Evolutionary conservation across 768 basidiomycete species (phyloP), one percentile per base, ranked within the genome.

Genomic region (Trametes elegans): DNA sequence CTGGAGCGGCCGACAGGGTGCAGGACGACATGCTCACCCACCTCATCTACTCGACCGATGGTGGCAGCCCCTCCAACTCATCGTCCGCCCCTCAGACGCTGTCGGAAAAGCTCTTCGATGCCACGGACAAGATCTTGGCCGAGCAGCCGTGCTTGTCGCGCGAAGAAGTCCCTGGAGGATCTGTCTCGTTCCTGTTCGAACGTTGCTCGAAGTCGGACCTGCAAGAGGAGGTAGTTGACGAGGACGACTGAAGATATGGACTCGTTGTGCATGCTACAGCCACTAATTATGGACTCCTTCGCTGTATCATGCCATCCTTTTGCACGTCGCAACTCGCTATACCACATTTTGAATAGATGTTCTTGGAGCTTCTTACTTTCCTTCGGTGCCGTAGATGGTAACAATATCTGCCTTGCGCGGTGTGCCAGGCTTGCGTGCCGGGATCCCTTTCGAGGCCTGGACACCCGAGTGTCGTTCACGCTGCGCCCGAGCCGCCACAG

Each of bases 171-270:
- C 75, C 81, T 7, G 87, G 85, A 3, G 90, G 90, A 0, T 83
- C 85, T 1, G 69, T 92, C 16, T 86, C 87, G 7, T 91, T 88
- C 65, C 62, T 93, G 11, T 93, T 93, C 60, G 87, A 90, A 66
- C 85, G 77, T 62, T 76, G 70, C 31, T 75, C 79, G 53, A 64
- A 61, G 56, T 60, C 54, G 34, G 53, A 47, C 29, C 50, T 44
- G 46, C 60, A 50, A 11, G 62, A 47, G 9, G 60, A 58, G 13
- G 58, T 35, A 3, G 26, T 58, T 16, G 38, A 38, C 10, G 52
- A 55, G 32, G 55, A 51, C 24, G 53, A 55, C 27, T 47, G 21
- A 23, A 14, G 2, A 39, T 8, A 32, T 9, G n/a, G 5, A 2
- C 14, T 8, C 28, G 18, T 27, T 5, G 5, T 14, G 41, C 24